phyloP scores from a whole-genome alignment of 805 yeast genomes.

The Brettanomyces anomalus region DNA sequence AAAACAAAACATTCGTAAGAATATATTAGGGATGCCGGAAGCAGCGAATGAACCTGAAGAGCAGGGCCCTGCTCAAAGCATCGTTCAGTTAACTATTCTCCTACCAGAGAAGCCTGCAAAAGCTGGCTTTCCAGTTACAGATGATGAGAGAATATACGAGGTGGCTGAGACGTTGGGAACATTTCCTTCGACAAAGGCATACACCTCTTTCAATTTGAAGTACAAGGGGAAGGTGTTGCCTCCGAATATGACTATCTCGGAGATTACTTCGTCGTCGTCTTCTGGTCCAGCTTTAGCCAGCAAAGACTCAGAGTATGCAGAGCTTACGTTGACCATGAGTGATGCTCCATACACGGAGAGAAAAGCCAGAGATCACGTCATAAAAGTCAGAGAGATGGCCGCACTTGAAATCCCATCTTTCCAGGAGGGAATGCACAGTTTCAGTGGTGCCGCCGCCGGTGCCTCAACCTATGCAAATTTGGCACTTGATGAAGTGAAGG shows the following conservation, averaged over 20 bases:
- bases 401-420: slow-evolving; percentile 43
- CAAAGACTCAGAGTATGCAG: slow-evolving; percentile 10
- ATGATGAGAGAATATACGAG: slow-evolving; percentile 43
- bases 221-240: slow-evolving; percentile 27
- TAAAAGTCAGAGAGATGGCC: slow-evolving; percentile 51
- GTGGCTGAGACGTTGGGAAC: slow-evolving; percentile 49
- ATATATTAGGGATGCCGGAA: too few species aligned
- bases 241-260: slow-evolving; percentile 16
- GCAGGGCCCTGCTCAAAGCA: not conserved
- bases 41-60: too few species aligned
- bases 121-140: slow-evolving; percentile 18
- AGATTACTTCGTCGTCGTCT: slow-evolving; percentile 9
- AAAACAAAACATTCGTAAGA: too few species aligned
- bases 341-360: slow-evolving; percentile 53
- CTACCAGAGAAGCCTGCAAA: slow-evolving; percentile 20
- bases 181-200: slow-evolving; percentile 47
- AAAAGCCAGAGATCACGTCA: slow-evolving; percentile 52
- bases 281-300: slow-evolving; percentile 14
- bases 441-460: slow-evolving; percentile 37
- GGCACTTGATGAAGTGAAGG: slow-evolving; percentile 26
- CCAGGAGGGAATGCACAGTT: slow-evolving; percentile 30
- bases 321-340: slow-evolving; percentile 34
- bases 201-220: slow-evolving; percentile 49
- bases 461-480: slow-evolving; percentile 37
- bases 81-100: slow-evolving; percentile 14